A percentile compares a stretch with the other conserved stretches of the same genome.
Evolutionary conservation across 1,139 yeast species (phyloP).

Genomic region (Zygosaccharomyces pseudobailii): DNA sequence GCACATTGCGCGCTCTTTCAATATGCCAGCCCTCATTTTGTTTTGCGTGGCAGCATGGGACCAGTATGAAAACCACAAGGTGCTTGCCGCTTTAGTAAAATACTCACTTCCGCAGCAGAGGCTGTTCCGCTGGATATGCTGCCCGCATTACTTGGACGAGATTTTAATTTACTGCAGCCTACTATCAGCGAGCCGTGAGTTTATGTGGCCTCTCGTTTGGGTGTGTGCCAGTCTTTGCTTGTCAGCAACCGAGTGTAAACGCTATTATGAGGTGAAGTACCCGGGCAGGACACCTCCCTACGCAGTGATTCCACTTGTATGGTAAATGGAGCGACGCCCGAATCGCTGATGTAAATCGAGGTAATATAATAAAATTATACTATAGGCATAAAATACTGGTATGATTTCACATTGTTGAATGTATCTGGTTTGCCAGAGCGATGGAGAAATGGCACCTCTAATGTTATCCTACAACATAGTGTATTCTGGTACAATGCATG

Average conservation of each 20-base stretch:
- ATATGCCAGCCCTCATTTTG: constrained; percentile 20
- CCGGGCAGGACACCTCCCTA: constrained; percentile 29
- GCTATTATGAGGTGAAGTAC: constrained; percentile 44
- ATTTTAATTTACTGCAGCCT: constrained; percentile 53
- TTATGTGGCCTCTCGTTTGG: constrained; percentile 43
- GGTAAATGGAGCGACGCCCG: constrained; percentile 17
- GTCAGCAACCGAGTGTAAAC: constrained; percentile 56
- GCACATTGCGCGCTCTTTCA: constrained; percentile 19
- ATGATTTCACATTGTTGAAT: too few relatives aligned
- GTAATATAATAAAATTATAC: accelerated
- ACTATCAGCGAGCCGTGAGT: constrained; percentile 22
- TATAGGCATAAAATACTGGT: too few relatives aligned
- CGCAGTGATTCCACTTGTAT: constrained; percentile 40
- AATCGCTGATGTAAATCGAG: too few relatives aligned
- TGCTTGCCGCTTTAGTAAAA: constrained; percentile 57
- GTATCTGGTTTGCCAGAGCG: too few relatives aligned
- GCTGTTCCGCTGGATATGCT: constrained; percentile 49
- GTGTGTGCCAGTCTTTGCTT: constrained; percentile 56
- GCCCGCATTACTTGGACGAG: constrained; percentile 85
- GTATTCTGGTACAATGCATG: too few relatives aligned
- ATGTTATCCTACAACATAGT: too few relatives aligned
- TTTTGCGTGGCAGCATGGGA: constrained; percentile 47
- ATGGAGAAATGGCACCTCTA: too few relatives aligned
- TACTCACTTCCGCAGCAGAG: constrained; percentile 59
- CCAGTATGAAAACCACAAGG: constrained; percentile 57